Conservation (phyloP, 345 rosid genomes). For the Hibiscus tridactylites region DNA sequence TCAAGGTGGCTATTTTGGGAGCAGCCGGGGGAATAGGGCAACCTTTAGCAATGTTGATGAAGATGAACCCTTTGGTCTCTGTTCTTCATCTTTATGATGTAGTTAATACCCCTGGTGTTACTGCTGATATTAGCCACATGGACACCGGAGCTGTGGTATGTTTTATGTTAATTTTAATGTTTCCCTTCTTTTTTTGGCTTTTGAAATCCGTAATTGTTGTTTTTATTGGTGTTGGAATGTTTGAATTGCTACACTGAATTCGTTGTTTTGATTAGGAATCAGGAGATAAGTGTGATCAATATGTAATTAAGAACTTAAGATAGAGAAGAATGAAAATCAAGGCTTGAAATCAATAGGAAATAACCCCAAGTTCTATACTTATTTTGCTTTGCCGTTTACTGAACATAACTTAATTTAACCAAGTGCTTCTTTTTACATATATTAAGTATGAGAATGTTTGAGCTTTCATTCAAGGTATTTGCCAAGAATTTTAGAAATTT, state of each 20-base stretch:
- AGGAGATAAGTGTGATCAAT: neutral
- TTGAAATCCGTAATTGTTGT: neutral
- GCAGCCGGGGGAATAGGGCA: slow-evolving; percentile 99
- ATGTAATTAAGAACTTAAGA: neutral
- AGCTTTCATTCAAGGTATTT: neutral
- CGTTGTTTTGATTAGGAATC: neutral
- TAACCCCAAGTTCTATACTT: too few relatives aligned
- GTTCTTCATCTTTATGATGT: slow-evolving; percentile 94
- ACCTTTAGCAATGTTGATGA: slow-evolving; percentile 88
- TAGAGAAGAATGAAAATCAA: neutral
- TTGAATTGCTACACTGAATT: neutral
- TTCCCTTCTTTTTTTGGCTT: neutral
- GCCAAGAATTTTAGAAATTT: neutral
- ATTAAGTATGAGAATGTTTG: neutral
- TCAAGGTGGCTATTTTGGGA: slow-evolving; percentile 86
- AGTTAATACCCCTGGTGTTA: slow-evolving; percentile 86
- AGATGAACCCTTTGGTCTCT: slow-evolving; percentile 89
- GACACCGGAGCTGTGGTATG: slow-evolving; percentile 89
- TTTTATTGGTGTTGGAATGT: neutral
- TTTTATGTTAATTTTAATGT: neutral
- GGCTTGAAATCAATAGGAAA: slow-evolving; percentile 2
- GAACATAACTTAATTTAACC: neutral
- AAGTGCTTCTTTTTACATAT: neutral
- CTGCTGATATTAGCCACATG: slow-evolving; percentile 96
- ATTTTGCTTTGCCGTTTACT: neutral